phyloP scores from a whole-genome alignment of 2,329 filamentous ascomycete genomes.

The Cladosporium colombiae region DNA sequence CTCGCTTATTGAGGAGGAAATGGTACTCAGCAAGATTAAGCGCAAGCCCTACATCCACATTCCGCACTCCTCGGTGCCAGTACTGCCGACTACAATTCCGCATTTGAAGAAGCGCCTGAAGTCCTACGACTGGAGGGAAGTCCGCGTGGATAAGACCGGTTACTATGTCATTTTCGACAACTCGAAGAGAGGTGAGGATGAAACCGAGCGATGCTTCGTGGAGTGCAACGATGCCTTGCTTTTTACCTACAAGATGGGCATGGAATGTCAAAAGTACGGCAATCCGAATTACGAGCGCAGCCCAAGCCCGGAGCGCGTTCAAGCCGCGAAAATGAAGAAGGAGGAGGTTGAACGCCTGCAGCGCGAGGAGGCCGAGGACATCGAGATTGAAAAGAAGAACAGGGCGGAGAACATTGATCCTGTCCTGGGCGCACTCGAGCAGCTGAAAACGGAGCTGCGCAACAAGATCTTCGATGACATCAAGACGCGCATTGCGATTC shows the following conservation, averaged over 20 bases:
- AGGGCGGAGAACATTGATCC: conserved; percentile 87
- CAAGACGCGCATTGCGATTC: conserved; percentile 80
- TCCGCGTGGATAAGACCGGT: conserved; percentile 79
- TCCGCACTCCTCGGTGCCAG: conserved; percentile 80
- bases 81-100: conserved; percentile 78
- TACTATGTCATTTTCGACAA: conserved; percentile 93
- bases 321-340: conserved; percentile 55
- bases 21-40: conserved; percentile 68
- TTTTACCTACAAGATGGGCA: conserved; percentile 90
- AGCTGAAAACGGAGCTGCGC: conserved; percentile 75
- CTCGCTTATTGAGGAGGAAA: conserved; percentile 60
- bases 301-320: conserved; percentile 53
- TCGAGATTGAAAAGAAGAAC: conserved; percentile 87
- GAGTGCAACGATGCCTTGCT: conserved; percentile 78
- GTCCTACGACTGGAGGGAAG: conserved; percentile 75
- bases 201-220: conserved; percentile 77
- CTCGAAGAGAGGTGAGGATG: conserved; percentile 71
- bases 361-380: conserved; percentile 75
- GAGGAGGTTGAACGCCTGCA: conserved; percentile 67
- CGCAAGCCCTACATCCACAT: conserved; percentile 89
- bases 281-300: conserved; percentile 63
- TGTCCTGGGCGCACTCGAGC: conserved; percentile 77
- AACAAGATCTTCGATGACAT: conserved; percentile 89
- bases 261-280: conserved; percentile 76
- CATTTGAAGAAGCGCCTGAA: conserved; percentile 91